Percentiles rank a stretch among this genome's conserved stretches.
Conservation (phyloP, 2,329 filamentous ascomycete genomes). For the Beauveria pseudobassiana region DNA sequence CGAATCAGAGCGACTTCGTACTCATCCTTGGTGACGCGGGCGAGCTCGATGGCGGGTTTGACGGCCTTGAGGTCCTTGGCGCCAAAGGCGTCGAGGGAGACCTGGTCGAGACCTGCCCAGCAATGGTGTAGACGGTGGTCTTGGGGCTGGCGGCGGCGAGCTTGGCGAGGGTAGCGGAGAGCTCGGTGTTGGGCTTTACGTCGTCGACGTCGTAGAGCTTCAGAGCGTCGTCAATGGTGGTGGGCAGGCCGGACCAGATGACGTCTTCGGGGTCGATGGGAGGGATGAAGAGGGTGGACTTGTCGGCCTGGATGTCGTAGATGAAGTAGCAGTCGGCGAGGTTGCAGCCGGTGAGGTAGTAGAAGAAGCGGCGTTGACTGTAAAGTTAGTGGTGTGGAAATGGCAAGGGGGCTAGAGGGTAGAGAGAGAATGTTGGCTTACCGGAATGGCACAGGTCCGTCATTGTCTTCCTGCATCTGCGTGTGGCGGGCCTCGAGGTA, state of each 20-base stretch:
- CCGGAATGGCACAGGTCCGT: slow-evolving; percentile 74
- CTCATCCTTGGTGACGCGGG: slow-evolving; percentile 64
- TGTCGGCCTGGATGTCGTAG: slow-evolving; percentile 68
- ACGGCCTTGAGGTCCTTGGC: slow-evolving; percentile 50
- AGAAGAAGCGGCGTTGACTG: slow-evolving; percentile 87
- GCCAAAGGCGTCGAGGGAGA: slow-evolving; percentile 65
- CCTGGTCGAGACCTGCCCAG: slow-evolving; percentile 64
- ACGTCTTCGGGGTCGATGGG: slow-evolving; percentile 81
- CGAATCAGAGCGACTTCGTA: slow-evolving; percentile 67
- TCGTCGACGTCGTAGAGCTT: slow-evolving; percentile 74
- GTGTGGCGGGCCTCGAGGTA: slow-evolving; percentile 84
- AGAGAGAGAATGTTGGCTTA: slow-evolving; percentile 28
- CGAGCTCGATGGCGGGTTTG: slow-evolving; percentile 59
- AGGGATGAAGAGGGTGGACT: slow-evolving; percentile 83
- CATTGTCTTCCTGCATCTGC: slow-evolving; percentile 80
- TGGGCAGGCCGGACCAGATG: slow-evolving; percentile 86
- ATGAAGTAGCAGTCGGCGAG: slow-evolving; percentile 73
- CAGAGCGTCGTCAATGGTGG: slow-evolving; percentile 68
- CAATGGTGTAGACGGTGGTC: slow-evolving; percentile 64
- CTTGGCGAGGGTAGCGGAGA: slow-evolving; percentile 63
- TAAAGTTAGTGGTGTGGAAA: background rate
- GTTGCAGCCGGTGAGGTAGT: slow-evolving; percentile 81
- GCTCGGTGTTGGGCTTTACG: slow-evolving; percentile 63
- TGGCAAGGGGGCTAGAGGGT: background rate
- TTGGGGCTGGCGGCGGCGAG: slow-evolving; percentile 31